These are phyloP conservation scores for Trichocladium uniseriatum DNA, from an alignment of 495 filamentous ascomycete genomes.

Conservation along the genomic window DNA sequence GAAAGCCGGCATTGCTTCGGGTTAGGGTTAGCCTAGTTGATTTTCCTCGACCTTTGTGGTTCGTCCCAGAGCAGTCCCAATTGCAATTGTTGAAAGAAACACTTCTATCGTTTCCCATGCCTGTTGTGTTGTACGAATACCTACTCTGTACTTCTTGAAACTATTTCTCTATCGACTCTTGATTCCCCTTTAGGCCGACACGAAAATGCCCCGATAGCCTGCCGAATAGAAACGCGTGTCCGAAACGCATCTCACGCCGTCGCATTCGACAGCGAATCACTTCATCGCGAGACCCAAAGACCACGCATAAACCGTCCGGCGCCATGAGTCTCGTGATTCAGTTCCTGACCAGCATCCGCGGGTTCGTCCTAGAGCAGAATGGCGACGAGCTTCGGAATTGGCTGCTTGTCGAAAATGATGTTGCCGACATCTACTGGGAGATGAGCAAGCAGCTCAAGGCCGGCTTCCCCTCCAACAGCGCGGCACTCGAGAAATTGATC, in stretches of 20 bases:
- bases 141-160: background rate
- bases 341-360: slow-evolving; percentile 35
- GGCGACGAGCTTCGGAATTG: slow-evolving; percentile 35
- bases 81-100: no score
- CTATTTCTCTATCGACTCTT: background rate
- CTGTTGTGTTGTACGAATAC: no score
- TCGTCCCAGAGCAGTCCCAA: no score
- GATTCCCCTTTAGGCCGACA: background rate
- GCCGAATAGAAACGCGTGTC: background rate
- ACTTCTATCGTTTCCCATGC: no score
- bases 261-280: background rate
- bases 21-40: no score
- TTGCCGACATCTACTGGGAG: slow-evolving; percentile 52
- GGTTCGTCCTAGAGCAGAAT: slow-evolving; percentile 30
- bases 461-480: slow-evolving; percentile 42
- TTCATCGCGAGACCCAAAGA: background rate
- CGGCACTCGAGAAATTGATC: slow-evolving; percentile 52
- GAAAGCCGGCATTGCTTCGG: no score
- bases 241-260: background rate
- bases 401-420: slow-evolving; percentile 36
- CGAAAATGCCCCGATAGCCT: background rate
- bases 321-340: slow-evolving; percentile 31
- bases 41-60: no score
- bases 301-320: background rate
- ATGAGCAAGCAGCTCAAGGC: slow-evolving; percentile 58